Conservation (phyloP, 176 grass and related monocot species). For the Puya raimondii region DNA sequence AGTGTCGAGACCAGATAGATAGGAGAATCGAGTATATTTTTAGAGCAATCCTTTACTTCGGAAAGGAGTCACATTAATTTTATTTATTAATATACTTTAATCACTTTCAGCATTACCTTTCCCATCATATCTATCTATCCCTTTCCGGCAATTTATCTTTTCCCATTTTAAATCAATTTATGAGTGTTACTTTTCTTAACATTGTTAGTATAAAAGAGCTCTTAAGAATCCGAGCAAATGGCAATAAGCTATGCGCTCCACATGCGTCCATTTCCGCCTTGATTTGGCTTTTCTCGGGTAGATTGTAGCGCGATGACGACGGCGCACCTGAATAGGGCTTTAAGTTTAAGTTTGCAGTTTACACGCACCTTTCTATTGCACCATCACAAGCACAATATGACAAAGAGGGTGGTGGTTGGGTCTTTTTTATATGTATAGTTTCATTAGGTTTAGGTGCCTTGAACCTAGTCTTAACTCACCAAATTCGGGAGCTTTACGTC, state of each 20-base stretch:
- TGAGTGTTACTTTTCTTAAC: background rate
- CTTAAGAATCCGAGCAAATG: background rate
- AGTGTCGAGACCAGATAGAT: too few species aligned
- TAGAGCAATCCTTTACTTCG: too few species aligned
- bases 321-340: background rate
- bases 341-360: background rate
- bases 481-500: background rate
- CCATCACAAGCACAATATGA: constrained; percentile 27
- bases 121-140: background rate
- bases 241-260: background rate
- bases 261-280: too few species aligned
- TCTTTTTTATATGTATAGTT: constrained; percentile 10
- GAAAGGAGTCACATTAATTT: too few species aligned
- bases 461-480: background rate
- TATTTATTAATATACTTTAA: too few species aligned
- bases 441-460: too few species aligned
- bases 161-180: background rate
- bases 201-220: background rate
- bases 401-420: constrained; percentile 8
- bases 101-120: background rate
- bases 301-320: background rate
- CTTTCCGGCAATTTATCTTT: background rate
- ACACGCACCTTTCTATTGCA: background rate
- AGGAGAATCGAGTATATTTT: too few species aligned
- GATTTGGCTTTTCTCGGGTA: background rate